Evolutionary conservation across 768 basidiomycete genomes (phyloP).

Genomic region (Boletus rufocinnamomeus): DNA sequence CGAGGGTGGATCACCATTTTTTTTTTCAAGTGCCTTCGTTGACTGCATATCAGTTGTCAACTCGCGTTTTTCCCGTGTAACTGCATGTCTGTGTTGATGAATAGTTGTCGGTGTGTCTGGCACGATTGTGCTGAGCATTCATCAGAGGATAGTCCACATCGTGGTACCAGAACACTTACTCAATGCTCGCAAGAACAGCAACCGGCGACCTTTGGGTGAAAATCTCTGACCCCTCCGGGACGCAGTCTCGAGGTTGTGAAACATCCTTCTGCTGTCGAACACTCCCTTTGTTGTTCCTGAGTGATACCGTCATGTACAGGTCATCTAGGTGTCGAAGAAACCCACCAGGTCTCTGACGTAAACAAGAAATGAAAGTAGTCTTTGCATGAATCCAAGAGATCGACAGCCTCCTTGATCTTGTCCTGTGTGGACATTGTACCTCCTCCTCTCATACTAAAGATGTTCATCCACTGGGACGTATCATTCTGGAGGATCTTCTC

Average conservation of each 20-base stretch:
- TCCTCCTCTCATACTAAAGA: too few relatives aligned
- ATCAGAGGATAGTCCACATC: background rate
- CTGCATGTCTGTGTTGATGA: background rate
- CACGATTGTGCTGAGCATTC: background rate
- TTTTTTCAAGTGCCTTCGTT: too few relatives aligned
- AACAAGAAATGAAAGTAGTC: slow-evolving; percentile 1
- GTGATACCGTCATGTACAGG: background rate
- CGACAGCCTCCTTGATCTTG: background rate
- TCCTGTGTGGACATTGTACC: background rate
- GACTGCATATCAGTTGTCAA: background rate
- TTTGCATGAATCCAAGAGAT: background rate
- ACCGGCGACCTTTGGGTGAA: background rate
- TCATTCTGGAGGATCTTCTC: too few relatives aligned
- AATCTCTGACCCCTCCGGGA: background rate
- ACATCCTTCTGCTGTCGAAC: background rate
- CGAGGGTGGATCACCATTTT: background rate
- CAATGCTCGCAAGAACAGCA: background rate
- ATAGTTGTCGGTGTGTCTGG: background rate
- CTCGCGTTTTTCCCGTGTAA: too few relatives aligned
- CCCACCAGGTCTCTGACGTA: background rate
- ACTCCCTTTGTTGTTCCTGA: background rate
- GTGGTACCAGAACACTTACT: background rate
- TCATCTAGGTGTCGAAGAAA: background rate
- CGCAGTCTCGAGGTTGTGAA: background rate
- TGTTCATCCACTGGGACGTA: too few relatives aligned